Conservation (phyloP, 768 basidiomycete genomes). For the Agrocybe chaxingu region DNA sequence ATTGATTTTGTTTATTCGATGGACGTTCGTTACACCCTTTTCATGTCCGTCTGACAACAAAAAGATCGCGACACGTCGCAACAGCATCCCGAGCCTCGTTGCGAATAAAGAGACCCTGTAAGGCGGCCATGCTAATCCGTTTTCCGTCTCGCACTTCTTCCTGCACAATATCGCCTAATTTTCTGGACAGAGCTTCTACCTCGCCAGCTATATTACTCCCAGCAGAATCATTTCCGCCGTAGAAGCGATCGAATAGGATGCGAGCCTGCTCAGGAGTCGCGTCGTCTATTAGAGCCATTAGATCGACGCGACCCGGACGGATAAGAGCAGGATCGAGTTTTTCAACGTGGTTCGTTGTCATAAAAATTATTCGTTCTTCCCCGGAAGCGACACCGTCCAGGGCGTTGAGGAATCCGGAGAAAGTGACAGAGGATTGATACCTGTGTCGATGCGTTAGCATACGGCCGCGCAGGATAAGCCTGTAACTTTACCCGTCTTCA, state of each 20-base stretch:
- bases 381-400: constrained; percentile 97
- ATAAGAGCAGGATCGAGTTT: constrained; percentile 91
- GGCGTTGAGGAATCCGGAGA: constrained; percentile 96
- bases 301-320: constrained; percentile 92
- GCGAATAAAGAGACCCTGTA: constrained; percentile 94
- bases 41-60: constrained; percentile 26
- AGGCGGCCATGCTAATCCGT: constrained; percentile 89
- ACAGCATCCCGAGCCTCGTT: constrained; percentile 57
- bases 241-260: constrained; percentile 81
- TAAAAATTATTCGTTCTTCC: constrained; percentile 96
- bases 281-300: constrained; percentile 81
- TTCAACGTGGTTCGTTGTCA: constrained; percentile 97
- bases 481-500: constrained; percentile 78
- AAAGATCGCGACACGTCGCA: constrained; percentile 43
- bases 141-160: constrained; percentile 48
- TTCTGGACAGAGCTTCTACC: constrained; percentile 42
- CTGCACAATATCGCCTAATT: constrained; percentile 52
- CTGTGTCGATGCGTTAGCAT: constrained; percentile 33
- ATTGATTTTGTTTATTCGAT: constrained; percentile 5
- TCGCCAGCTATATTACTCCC: constrained; percentile 28
- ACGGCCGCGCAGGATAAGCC: background rate
- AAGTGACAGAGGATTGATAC: constrained; percentile 93
- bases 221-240: constrained; percentile 45
- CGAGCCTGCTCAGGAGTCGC: constrained; percentile 79
- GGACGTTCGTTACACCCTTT: background rate